A percentile compares a stretch with the other conserved stretches of the same genome.
These are phyloP conservation scores for Lasiodiplodia sp. DNA, from an alignment of 2,329 filamentous ascomycete genomes.

Conservation along the genomic window DNA sequence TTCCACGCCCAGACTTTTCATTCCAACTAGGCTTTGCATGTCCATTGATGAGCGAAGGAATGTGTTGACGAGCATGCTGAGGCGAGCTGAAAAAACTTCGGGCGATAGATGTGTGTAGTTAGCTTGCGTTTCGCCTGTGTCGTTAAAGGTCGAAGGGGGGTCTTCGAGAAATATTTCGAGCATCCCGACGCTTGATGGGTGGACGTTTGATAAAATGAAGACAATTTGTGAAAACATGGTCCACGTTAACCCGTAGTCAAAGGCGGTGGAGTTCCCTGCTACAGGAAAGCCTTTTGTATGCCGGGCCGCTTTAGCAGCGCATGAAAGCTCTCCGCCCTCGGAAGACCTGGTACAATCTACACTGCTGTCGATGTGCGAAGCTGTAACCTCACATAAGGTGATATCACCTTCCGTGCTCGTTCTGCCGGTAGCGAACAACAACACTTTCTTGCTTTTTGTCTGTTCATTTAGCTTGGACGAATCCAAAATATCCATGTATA, in stretches of 20 bases:
- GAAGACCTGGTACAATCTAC: constrained; percentile 1
- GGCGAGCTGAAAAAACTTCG: constrained; percentile 21
- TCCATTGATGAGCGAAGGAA: constrained; percentile 19
- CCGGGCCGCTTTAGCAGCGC: constrained; percentile 8
- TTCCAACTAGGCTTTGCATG: constrained; percentile 12
- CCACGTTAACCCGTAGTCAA: neutral
- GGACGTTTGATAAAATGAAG: neutral
- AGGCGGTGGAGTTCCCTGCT: neutral
- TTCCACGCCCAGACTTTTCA: neutral
- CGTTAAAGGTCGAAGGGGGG: neutral
- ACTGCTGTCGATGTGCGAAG: constrained; percentile 6
- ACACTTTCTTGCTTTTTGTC: neutral
- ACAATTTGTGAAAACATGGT: constrained; percentile 1
- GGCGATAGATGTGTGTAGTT: neutral
- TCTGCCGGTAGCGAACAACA: neutral
- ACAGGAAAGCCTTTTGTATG: constrained; percentile 3
- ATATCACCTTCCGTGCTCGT: neutral
- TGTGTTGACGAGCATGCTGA: constrained; percentile 33
- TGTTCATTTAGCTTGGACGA: neutral
- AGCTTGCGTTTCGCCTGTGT: neutral
- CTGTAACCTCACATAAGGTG: constrained; percentile 22
- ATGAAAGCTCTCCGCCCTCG: neutral
- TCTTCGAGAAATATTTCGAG: constrained; percentile 22
- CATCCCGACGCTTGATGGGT: neutral
- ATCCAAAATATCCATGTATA: neutral